Base-by-base conservation (phyloP, 345 rosid genomes). In the Nephelium lappaceum region DNA sequence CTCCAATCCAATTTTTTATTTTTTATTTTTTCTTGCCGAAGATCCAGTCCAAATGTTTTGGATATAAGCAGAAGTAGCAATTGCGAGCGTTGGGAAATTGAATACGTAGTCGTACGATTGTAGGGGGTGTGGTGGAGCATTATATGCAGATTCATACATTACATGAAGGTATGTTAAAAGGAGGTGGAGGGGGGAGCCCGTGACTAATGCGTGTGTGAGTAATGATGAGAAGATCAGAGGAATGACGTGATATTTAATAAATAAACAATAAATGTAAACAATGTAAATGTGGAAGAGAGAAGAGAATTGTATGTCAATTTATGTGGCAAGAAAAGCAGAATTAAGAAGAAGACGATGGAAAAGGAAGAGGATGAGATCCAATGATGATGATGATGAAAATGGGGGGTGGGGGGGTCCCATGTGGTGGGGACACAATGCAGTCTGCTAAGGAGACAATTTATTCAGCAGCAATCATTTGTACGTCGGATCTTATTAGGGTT, bases 381-480 rank as follows among this genome's bases (percentile, higher is more conserved):
- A 73, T 41, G 55, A 55, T 75, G 76, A 53, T 62, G 24, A 24
- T 5, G 27, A 43, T 43, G 77, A 24, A 24, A 23, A 31, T 24
- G 12, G 6, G 71, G 49, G 36, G 36, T 31, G 36, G 36, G 36
- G n/a, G 36, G 36, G 36, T 31, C 36, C 36, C 36, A 1, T 2
- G 36, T 31, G 36, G 3, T 71, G 74, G 83, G 80, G 83, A 69
- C 82, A 78, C 73, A 25, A 14, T 85, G 90, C 85, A 78, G 27
- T 76, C 47, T 61, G 64, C 47, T 6, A 69, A 75, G 89, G 81
- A 72, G 90, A 89, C 92, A 81, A 78, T 73, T 15, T 62, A 43
- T 39, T 74, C 82, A 82, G 65, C 81, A 27, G 83, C 87, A 89
- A 89, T 89, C 91, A 89, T 89, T 87, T 84, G 85, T 67, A 82